phyloP scores from a whole-genome alignment of 129 eudicot species.

The Helianthus tuberosus region DNA sequence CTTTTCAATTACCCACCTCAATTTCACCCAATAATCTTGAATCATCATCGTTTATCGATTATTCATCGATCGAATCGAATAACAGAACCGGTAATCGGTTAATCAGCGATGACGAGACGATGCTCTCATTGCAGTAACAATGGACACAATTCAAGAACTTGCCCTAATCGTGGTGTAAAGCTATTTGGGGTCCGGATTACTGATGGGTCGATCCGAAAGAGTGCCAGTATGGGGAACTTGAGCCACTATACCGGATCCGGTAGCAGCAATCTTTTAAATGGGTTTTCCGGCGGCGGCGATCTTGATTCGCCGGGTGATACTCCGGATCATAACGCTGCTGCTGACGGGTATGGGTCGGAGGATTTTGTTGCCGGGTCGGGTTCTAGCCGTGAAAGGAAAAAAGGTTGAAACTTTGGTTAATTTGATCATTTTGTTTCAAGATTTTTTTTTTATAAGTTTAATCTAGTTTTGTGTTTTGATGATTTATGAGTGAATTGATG shows the following conservation, averaged over 20 bases:
- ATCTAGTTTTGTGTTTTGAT: conserved; percentile 6
- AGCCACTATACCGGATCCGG: conserved; percentile 60
- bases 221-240: conserved; percentile 98
- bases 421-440: background rate
- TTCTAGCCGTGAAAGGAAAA: conserved; percentile 83
- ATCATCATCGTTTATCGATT: background rate
- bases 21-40: background rate
- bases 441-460: background rate
- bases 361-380: conserved; percentile 89
- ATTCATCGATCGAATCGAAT: conserved; percentile 17
- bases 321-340: conserved; percentile 51
- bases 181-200: conserved; percentile 88
- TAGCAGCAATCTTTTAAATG: conserved; percentile 42
- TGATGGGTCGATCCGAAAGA: conserved; percentile 89
- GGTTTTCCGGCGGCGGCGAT: conserved; percentile 37
- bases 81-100: conserved; percentile 14
- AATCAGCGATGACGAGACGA: conserved; percentile 65
- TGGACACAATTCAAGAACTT: conserved; percentile 93
- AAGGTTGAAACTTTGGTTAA: conserved; percentile 47
- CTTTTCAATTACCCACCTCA: conserved; percentile 9
- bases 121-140: conserved; percentile 97
- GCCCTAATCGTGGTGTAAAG: conserved; percentile 94
- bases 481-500: too few species aligned
- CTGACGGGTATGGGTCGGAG: conserved; percentile 93
- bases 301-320: conserved; percentile 57